Evolutionary conservation across 345 rosid species (phyloP), one percentile per base, ranked within the genome.

Genomic region (Gossypium raimondii): DNA sequence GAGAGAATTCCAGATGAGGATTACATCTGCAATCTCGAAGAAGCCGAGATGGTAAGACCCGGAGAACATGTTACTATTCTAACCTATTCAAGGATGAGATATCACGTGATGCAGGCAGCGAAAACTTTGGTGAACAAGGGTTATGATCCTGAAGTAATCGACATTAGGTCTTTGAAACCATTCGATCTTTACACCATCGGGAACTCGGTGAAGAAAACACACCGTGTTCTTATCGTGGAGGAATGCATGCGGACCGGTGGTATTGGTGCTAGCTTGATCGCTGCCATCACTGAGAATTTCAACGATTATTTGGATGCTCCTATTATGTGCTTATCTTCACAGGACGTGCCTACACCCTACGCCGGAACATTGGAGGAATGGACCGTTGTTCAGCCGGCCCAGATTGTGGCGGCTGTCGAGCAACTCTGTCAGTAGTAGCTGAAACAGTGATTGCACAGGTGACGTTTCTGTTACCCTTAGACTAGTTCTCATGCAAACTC

Each of bases 211-310:
- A 94, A 94, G 87, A 94, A 94, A 80, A 94, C 98, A 1, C 97
- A 92, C 71, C 82, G 94, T 0, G 97, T 94, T 44, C 80, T 94
- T 84, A 92, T 90, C 2, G 98, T 94, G 62, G 98, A 94, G 86
- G 97, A 94, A 80, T 89, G 97, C 90, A 92, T 92, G 98, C 83
- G 93, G 79, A 92, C 97, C 0, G 98, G 98, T 0, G 97, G 98
- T 65, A 92, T 94, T 53, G 98, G 98, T 9, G 95, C 98, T 65
- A 94, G 97, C 84, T 85, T 94, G 81, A 92, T 92, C 0, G 93
- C 97, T 1, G 94, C 97, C 20, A 92, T 94, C 73, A 92, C 77
- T 0, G 97, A 94, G 85, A 90, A 92, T 77, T 92, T 94, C 85
- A 84, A 89, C 7, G 98, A 94, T 81, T 92, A 92, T 66, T 85